Evolutionary conservation across 1,284 basidiomycete species (phyloP).

Genomic region (Leccinum fuscescens): DNA sequence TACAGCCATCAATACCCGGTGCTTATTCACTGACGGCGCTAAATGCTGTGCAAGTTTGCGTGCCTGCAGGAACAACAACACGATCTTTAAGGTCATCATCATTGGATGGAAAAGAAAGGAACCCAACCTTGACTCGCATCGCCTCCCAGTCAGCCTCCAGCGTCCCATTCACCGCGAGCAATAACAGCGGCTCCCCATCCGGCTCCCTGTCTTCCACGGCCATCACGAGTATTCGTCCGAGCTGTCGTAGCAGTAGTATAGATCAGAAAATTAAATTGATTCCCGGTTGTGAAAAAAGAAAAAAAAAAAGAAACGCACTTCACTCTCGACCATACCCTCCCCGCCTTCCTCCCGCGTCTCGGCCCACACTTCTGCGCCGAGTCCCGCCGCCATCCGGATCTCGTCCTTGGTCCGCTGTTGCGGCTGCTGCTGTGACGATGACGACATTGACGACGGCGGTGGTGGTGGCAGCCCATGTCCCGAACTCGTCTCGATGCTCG

Average conservation of each 20-base stretch:
- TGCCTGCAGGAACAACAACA: slow-evolving; percentile 40
- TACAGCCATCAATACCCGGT: slow-evolving; percentile 32
- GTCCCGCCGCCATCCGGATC: slow-evolving; percentile 65
- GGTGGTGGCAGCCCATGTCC: not conserved
- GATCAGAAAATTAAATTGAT: not conserved
- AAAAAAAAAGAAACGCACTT: slow-evolving; percentile 42
- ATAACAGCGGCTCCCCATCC: slow-evolving; percentile 49
- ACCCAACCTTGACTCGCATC: slow-evolving; percentile 59
- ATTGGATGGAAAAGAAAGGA: no score
- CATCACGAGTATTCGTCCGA: slow-evolving; percentile 67
- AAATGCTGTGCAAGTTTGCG: slow-evolving; percentile 47
- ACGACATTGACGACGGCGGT: not conserved
- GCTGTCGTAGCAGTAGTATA: slow-evolving; percentile 36
- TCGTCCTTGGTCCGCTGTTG: slow-evolving; percentile 63
- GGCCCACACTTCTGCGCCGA: slow-evolving; percentile 72
- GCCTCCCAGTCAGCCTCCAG: slow-evolving; percentile 60
- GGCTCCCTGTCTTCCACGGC: slow-evolving; percentile 48
- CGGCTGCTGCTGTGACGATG: not conserved
- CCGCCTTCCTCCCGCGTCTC: slow-evolving; percentile 51
- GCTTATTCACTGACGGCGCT: slow-evolving; percentile 40
- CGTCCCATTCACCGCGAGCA: slow-evolving; percentile 66
- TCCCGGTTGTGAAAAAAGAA: not conserved
- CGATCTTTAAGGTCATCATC: no score
- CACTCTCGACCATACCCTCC: slow-evolving; percentile 67
- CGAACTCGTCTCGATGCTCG: slow-evolving; percentile 9